phyloP scores from a whole-genome alignment of 352 stramenopile genomes.

The Blastocystis sp. region DNA sequence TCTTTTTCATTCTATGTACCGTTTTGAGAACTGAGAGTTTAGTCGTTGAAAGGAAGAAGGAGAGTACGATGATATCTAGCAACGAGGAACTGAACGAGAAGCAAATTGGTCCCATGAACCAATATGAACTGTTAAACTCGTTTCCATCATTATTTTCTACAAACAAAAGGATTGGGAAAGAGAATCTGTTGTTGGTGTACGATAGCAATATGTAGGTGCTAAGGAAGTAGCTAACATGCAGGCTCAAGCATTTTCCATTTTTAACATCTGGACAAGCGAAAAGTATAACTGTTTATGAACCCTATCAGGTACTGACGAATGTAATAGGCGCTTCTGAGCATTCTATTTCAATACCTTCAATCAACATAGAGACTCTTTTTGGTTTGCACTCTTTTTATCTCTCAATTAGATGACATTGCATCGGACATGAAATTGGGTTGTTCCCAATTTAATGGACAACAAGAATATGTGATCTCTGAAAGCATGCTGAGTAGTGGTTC shows the following conservation, averaged over 20 bases:
- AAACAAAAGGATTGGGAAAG: background rate
- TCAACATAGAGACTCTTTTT: background rate
- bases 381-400: background rate
- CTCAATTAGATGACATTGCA: background rate
- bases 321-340: background rate
- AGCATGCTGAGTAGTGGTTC: constrained; percentile 53
- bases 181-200: constrained; percentile 24
- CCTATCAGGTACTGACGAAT: background rate
- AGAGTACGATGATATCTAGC: background rate
- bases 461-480: constrained; percentile 39
- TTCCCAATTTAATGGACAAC: constrained; percentile 21
- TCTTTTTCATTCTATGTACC: background rate
- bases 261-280: background rate
- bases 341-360: background rate
- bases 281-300: constrained; percentile 6
- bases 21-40: background rate
- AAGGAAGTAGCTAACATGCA: background rate
- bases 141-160: constrained; percentile 18
- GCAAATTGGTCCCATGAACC: constrained; percentile 9
- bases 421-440: background rate
- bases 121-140: constrained; percentile 27
- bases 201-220: constrained; percentile 2
- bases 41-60: background rate
- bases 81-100: background rate
- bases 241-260: constrained; percentile 30